Base-by-base conservation (phyloP, 345 rosid genomes). In the Theobroma cacao region DNA sequence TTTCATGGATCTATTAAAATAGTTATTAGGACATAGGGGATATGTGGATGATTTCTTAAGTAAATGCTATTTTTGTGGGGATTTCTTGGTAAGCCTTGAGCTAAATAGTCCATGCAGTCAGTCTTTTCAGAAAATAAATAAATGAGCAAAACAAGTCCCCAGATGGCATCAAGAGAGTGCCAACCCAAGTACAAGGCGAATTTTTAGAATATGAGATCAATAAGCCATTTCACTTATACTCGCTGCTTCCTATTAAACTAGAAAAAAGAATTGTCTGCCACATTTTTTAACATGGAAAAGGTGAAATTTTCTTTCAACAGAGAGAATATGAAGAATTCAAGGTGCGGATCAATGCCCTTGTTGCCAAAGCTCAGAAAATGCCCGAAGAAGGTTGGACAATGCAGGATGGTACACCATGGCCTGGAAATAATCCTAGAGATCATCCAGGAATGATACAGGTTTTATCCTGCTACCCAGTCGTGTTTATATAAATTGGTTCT, bases 371-470 rank as follows among this genome's bases (percentile, higher is more conserved):
- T 74, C 99, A 94, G 75, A 97, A 97, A 87, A 81, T 90, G 91
- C 99, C 99, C 41, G 99, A 97, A 90, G 99, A 97, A 90, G 99
- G 99, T 69, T 97, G 99, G 99, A 97, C 99, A 17, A 97, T 97
- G 99, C 98, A 97, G 85, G 99, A 97, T 88, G 99, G 99, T 67
- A 97, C 99, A 79, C 88, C 98, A 5, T 97, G 99, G 99, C 98
- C 99, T 75, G 99, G 99, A 81, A 97, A 97, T 84, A 97, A 97
- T 87, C 82, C 98, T 36, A 89, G 99, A 82, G 99, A 97, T 85
- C 99, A 97, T 83, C 99, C 99, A 43, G 99, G 99, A 87, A 97
- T 96, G 99, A 96, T 93, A 53, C 98, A 91, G 94, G 98, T 90
- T 81, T 64, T 47, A 14, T 26, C 7, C 20, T 79, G n/a, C 63